Evolutionary conservation across 2,329 filamentous ascomycete species (phyloP).

Genomic region (Venturia carpophila): DNA sequence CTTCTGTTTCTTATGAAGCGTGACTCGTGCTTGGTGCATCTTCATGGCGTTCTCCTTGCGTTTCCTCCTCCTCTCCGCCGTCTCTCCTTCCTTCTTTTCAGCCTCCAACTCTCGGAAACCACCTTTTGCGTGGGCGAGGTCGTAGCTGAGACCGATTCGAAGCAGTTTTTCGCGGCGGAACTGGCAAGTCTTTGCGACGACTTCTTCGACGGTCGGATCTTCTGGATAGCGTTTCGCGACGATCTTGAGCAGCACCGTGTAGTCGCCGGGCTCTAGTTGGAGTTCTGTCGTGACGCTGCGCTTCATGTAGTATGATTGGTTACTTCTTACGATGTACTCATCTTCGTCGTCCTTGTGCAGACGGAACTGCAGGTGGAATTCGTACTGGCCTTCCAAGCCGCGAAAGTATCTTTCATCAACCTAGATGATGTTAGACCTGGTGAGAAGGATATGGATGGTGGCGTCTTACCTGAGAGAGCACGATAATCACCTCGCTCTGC

Average conservation of each 20-base stretch:
- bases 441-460: neutral
- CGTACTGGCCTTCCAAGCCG: conserved; percentile 50
- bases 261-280: conserved; percentile 64
- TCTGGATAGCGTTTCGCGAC: conserved; percentile 52
- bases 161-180: conserved; percentile 63
- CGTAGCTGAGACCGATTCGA: conserved; percentile 61
- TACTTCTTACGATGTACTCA: conserved; percentile 52
- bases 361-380: conserved; percentile 51
- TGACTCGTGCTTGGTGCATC: conserved; percentile 30
- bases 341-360: conserved; percentile 52
- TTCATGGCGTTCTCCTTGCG: conserved; percentile 33
- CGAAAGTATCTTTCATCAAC: conserved; percentile 54
- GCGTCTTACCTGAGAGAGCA: conserved; percentile 41
- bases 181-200: conserved; percentile 57
- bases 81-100: conserved; percentile 34
- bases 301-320: conserved; percentile 53
- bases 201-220: conserved; percentile 54
- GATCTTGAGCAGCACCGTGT: conserved; percentile 68
- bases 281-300: conserved; percentile 73
- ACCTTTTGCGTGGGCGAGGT: conserved; percentile 62
- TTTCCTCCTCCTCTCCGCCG: conserved; percentile 31
- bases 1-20: conserved; percentile 31
- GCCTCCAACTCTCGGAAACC: conserved; percentile 46
- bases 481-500: conserved; percentile 48
- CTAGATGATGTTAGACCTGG: conserved; percentile 12